Evolutionary conservation across 805 yeast genomes (phyloP).

Genomic region (Barnettozyma vustinii): DNA sequence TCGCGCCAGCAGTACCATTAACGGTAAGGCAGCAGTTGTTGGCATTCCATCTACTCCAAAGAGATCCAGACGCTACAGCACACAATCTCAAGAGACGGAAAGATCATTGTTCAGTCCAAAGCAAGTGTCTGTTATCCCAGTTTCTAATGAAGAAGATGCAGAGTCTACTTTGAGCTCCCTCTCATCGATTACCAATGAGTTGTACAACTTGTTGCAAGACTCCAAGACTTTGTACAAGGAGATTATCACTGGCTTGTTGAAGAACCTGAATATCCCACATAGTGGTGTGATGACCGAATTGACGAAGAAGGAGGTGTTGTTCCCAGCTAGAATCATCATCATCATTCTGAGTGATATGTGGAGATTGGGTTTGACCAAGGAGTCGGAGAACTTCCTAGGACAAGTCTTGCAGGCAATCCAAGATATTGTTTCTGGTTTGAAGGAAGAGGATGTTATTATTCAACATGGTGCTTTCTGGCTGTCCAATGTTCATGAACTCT

Average conservation of each 20-base stretch:
- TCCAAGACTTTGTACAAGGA: constrained; percentile 72
- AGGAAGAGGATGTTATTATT: constrained; percentile 74
- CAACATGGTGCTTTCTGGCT: constrained; percentile 97
- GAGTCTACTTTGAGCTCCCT: constrained; percentile 38
- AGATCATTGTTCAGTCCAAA: constrained; percentile 31
- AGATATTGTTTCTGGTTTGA: constrained; percentile 68
- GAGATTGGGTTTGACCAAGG: constrained; percentile 91
- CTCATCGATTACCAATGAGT: constrained; percentile 70
- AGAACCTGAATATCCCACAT: constrained; percentile 79
- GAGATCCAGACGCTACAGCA: constrained; percentile 30
- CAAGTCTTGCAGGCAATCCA: constrained; percentile 85
- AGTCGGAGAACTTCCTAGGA: constrained; percentile 86
- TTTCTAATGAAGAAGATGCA: constrained; percentile 46
- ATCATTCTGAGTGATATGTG: constrained; percentile 95
- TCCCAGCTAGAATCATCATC: constrained; percentile 93
- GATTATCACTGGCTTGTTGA: constrained; percentile 79
- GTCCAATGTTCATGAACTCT: constrained; percentile 91
- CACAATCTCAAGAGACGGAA: constrained; percentile 34
- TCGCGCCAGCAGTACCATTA: constrained; percentile 23
- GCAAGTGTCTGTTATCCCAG: constrained; percentile 59
- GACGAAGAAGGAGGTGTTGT: constrained; percentile 83
- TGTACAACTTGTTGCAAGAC: constrained; percentile 65
- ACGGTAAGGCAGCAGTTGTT: constrained; percentile 27
- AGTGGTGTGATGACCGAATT: constrained; percentile 80
- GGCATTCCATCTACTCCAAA: constrained; percentile 24